Base-by-base conservation (phyloP, 1,139 yeast genomes). In the Yamadazyma diddensiae region DNA sequence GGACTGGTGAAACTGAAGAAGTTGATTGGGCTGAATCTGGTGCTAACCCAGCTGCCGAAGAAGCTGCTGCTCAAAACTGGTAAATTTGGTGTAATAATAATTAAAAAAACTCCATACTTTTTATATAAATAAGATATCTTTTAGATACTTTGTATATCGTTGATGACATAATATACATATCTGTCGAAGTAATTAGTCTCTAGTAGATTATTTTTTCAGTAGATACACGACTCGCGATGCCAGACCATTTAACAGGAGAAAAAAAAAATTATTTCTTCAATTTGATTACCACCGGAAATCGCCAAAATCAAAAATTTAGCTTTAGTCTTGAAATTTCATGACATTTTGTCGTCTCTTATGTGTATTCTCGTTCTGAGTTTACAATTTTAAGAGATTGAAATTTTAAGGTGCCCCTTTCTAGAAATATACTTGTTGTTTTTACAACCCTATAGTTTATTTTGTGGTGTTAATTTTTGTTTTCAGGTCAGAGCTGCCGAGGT, bases 31-130 rank as follows among this genome's bases (percentile, higher is more conserved):
- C 76, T 58, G 77, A 70, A 49, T 75, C 77, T 47, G 78, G 75
- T 53, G 86, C 79, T 60, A 73, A 79, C 52, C 79, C 81, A 62
- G 79, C 77, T 57, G 80, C 73, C 56, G 88, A 81, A 70, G 82
- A 81, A 77, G 84, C 87, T 61, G 94, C 86, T 66, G 73, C 74
- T 60, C 60, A 71, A 47, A 64, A 63, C 61, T 69, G 75, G 75
- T 68, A 68, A 63, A 41, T 22, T 22, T 22, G n/a, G n/a, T n/a
- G n/a, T n/a, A n/a, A n/a, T 24, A 26, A 29, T 24, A 21, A 24
- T 29, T 17, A 28, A 15, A 34, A 35, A 22, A 24, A 28, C 26
- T 27, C 29, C 27, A 30, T 28, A 18, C 20, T 18, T 18, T 18
- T 18, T 18, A 18, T 18, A 18, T 18, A 18, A 7, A 18, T 18